Evolutionary conservation across 2,329 filamentous ascomycete species (phyloP).

Genomic region (Fusarium sororula): DNA sequence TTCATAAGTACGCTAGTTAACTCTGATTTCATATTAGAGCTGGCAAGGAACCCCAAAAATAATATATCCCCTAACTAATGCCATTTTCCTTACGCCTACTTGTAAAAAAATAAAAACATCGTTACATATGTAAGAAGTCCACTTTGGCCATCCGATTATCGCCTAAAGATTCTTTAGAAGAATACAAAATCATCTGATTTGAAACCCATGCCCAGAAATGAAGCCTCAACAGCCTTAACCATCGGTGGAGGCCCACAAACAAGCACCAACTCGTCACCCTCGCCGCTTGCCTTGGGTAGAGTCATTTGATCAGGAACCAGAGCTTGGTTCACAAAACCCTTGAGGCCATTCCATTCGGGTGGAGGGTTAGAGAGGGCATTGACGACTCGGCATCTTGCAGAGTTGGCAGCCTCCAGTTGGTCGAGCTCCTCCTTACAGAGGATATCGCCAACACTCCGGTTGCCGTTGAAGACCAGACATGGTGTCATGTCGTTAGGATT

Average conservation of each 20-base stretch:
- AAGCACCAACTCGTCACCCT: slow-evolving; percentile 70
- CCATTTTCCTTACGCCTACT: background rate
- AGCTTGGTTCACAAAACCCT: slow-evolving; percentile 71
- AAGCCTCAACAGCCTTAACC: slow-evolving; percentile 71
- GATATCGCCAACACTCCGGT: slow-evolving; percentile 82
- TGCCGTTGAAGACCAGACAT: slow-evolving; percentile 82
- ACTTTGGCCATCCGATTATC: background rate
- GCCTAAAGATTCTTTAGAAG: slow-evolving; percentile 27
- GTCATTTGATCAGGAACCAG: slow-evolving; percentile 70
- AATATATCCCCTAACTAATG: background rate
- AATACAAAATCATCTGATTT: slow-evolving; percentile 42
- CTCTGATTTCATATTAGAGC: background rate
- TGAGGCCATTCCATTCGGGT: slow-evolving; percentile 72
- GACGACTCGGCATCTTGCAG: slow-evolving; percentile 68
- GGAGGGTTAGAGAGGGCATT: slow-evolving; percentile 74
- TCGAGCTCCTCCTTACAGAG: slow-evolving; percentile 80
- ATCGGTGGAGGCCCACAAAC: slow-evolving; percentile 82
- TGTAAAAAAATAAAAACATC: background rate
- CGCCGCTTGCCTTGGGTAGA: slow-evolving; percentile 45
- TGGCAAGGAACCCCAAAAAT: background rate
- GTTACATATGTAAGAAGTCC: background rate
- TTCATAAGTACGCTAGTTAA: background rate
- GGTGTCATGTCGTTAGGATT: slow-evolving; percentile 70
- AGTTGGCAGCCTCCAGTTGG: slow-evolving; percentile 61
- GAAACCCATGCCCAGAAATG: slow-evolving; percentile 71